phyloP scores from a whole-genome alignment of 2,329 filamentous ascomycete species.

The Bipolaris sorokiniana region DNA sequence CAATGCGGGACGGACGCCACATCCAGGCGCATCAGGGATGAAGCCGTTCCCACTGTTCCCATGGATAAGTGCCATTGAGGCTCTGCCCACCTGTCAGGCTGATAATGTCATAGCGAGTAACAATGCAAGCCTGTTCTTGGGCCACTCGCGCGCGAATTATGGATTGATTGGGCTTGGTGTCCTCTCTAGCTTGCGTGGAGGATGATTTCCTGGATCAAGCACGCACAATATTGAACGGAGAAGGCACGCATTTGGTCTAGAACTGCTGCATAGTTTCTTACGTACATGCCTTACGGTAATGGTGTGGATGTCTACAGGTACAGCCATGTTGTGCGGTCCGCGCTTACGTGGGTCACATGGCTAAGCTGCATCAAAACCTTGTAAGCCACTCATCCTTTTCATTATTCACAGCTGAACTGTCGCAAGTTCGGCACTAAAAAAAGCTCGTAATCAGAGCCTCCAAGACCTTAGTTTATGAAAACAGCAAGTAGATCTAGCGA shows the following conservation, averaged over 20 bases:
- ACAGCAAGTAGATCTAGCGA: not conserved
- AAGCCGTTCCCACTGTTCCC: not conserved
- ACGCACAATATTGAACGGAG: not conserved
- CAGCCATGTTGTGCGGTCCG: not conserved
- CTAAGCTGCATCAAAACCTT: not conserved
- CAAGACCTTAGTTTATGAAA: not conserved
- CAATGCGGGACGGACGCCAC: not conserved
- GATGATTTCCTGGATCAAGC: not conserved
- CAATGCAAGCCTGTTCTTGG: not conserved
- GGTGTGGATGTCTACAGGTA: constrained; percentile 1
- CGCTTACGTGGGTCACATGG: not conserved
- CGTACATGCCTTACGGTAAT: not conserved
- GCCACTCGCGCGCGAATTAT: not conserved
- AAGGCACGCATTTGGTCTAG: not conserved
- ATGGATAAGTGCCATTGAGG: not conserved
- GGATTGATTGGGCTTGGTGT: not conserved
- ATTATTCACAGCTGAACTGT: not conserved
- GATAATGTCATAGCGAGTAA: not conserved
- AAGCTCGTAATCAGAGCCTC: too few species aligned
- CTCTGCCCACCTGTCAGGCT: not conserved
- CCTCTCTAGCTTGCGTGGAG: not conserved
- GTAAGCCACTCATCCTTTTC: not conserved
- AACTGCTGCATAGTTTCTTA: not conserved
- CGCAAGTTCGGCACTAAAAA: not conserved
- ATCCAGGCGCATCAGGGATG: not conserved